Evolutionary conservation across 768 basidiomycete genomes (phyloP).

Genomic region (Suillus decipiens): DNA sequence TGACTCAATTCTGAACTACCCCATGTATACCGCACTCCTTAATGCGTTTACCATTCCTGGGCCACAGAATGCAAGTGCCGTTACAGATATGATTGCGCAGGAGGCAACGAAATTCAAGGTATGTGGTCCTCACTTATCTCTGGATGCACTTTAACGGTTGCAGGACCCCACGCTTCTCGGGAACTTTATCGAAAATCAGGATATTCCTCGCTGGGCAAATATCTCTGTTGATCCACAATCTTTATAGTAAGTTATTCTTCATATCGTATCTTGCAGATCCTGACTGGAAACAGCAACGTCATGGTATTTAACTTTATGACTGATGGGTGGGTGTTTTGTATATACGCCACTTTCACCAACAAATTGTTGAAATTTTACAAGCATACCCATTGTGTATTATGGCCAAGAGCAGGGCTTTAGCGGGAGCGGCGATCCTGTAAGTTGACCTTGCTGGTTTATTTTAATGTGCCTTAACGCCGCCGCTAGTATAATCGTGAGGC

Average conservation of each 20-base stretch:
- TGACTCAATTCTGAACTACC: constrained; percentile 73
- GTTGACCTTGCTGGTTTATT: constrained; percentile 18
- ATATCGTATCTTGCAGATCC: neutral
- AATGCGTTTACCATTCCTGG: constrained; percentile 76
- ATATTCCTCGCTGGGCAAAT: constrained; percentile 74
- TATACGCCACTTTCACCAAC: neutral
- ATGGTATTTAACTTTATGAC: constrained; percentile 76
- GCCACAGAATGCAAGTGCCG: constrained; percentile 56
- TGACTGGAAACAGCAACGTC: constrained; percentile 53
- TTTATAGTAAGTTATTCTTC: constrained; percentile 49
- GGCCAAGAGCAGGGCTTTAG: constrained; percentile 76
- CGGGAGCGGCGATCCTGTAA: constrained; percentile 66
- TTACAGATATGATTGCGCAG: constrained; percentile 53
- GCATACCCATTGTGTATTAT: constrained; percentile 81
- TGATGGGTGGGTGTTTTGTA: constrained; percentile 55
- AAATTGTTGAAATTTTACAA: constrained; percentile 16
- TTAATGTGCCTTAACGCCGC: constrained; percentile 10
- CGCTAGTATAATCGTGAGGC: constrained; percentile 71
- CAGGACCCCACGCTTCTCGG: constrained; percentile 47
- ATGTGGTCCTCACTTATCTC: neutral
- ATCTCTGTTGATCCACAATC: constrained; percentile 71
- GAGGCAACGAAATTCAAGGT: constrained; percentile 56
- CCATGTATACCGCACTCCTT: constrained; percentile 63
- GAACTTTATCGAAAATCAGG: constrained; percentile 82
- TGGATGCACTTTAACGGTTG: neutral